Evolutionary conservation across 768 basidiomycete genomes (phyloP), one percentile per base, ranked within the genome.

Genomic region (Lanmaoa rubissima): DNA sequence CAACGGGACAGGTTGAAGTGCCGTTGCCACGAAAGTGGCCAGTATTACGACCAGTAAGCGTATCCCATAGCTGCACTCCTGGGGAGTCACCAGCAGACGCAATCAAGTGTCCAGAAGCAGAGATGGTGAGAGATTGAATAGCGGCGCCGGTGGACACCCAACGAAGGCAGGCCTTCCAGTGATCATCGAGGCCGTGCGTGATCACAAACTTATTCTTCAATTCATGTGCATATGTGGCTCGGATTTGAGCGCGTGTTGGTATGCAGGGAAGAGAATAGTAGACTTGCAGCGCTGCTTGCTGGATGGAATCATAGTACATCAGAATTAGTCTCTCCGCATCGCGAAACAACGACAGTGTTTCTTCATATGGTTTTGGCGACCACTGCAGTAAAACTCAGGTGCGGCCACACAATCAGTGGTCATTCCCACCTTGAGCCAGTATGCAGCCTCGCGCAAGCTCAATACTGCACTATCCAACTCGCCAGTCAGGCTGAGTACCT

Each of bases 31-130:
- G 26, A 45, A 64, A 51, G 34, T 65, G 56, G 31, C 64, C 63
- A 21, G 41, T 44, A 32, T 58, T 65, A 1, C 14, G 56, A 3
- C 63, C 63, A 21, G 54, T 64, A 34, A 61, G 44, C 32, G 24
- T 31, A 35, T 65, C 62, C 65, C 65, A 66, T 21, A 66, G n/a
- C 24, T 63, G 62, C 35, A 66, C 62, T 39, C 61, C 61, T 61
- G 92, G 88, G 12, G 26, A 31, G 16, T 44, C 55, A 40, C 58
- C 58, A 31, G 58, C 62, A 7, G 65, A 61, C 9, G 64, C 65
- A 28, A 63, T 59, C 38, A 58, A 40, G 11, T 51, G 50, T 13
- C 65, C 65, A 41, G 61, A 60, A 52, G 57, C 24, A 59, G 58
- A 64, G 44, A 59, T 53, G 19, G 53, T 57, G 32, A 65, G 60